Evolutionary conservation across 805 yeast genomes (phyloP).

Genomic region (Candida piceae): DNA sequence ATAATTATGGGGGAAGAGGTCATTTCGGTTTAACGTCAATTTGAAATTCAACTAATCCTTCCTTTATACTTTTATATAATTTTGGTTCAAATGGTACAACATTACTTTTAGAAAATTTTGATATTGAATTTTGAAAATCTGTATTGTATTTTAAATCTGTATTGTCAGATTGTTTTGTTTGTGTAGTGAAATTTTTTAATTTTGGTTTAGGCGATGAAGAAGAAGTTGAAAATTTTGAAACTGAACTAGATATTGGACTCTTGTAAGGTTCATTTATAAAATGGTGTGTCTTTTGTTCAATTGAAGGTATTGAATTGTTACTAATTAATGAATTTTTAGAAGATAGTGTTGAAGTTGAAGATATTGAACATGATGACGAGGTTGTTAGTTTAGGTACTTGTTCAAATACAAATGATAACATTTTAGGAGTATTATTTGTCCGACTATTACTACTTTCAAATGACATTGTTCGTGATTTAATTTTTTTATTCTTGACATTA

Average conservation of each 20-base stretch:
- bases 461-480: too few relatives aligned
- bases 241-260: constrained; percentile 20
- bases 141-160: constrained; percentile 16
- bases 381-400: too few relatives aligned
- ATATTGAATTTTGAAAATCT: constrained; percentile 26
- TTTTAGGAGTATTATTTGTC: too few relatives aligned
- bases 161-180: too few relatives aligned
- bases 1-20: too few relatives aligned
- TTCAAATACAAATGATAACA: constrained; percentile 1
- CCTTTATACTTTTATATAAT: constrained; percentile 24
- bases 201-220: constrained; percentile 1
- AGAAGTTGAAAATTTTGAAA: constrained; percentile 15
- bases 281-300: not conserved
- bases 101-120: constrained; percentile 29
- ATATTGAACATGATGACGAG: constrained; percentile 15
- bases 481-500: too few relatives aligned
- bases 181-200: not conserved
- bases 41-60: constrained; percentile 32
- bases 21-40: too few relatives aligned
- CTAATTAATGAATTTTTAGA: not conserved
- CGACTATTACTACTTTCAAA: too few relatives aligned
- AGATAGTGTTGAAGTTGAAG: constrained; percentile 7
- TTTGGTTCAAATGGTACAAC: constrained; percentile 24
- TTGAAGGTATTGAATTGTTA: not conserved
- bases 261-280: constrained; percentile 2